Evolutionary conservation across 2,329 filamentous ascomycete genomes (phyloP), one percentile per base, ranked within the genome.

Genomic region (Aureobasidium sp.): DNA sequence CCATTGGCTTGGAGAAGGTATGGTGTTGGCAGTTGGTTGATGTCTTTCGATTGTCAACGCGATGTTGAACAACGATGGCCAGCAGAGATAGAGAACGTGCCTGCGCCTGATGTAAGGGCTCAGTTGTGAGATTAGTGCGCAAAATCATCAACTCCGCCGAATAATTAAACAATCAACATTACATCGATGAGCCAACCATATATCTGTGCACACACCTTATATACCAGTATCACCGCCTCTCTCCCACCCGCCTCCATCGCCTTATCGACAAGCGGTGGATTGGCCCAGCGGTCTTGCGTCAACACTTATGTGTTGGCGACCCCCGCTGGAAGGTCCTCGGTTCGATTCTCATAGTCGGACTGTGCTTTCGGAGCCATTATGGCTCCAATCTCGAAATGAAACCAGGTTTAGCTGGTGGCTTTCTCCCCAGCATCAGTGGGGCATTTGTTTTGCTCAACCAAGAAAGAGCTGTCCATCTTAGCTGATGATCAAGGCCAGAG

Each of bases 1-100:
- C 61, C 61, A 4, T 44, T 63, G 12, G 53, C 52, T 24, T 63
- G 61, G 61, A 59, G 61, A 43, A 59, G 61, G 27, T 43, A 53
- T 20, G 61, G 61, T 5, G 55, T 63, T 8, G 61, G 61, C 3
- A 53, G 46, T n/a, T 63, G 61, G 61, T 51, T 63, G 46, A 20
- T 63, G 48, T 39, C 36, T 24, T 62, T 62, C 32, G 59, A 62
- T 39, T 62, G 59, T 47, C 48, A 44, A 29, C 47, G 32, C 29
- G 48, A 62, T 47, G 59, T 62, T 12, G 48, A 62, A 8, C 12
- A 10, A 5, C 48, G 48, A 13, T 62, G 59, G 59, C 59, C 59
- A 43, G 12, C 15, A 32, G 48, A 47, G 47, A 29, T 24, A 26
- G 24, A 34, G 1, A 24, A 4, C 24, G 37, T 41, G 5, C 3